These are phyloP conservation scores for Bretziella fagacearum DNA, from an alignment of 2,329 filamentous ascomycete genomes.

Conservation along the genomic window DNA sequence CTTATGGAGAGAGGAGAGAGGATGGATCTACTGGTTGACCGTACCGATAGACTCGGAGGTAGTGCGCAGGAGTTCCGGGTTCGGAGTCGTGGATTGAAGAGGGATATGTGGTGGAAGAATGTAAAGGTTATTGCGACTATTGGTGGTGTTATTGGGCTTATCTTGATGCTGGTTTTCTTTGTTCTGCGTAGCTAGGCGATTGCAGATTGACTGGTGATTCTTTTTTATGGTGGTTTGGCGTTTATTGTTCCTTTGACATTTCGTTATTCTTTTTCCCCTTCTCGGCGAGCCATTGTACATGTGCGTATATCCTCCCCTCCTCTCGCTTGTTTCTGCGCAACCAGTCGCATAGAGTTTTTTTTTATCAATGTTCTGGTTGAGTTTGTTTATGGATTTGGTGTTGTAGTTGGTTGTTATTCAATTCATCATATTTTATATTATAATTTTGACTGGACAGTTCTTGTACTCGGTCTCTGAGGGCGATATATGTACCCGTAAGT, in stretches of 20 bases:
- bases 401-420: too few relatives aligned
- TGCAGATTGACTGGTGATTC: not conserved
- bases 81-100: conserved; percentile 66
- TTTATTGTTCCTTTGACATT: conserved; percentile 1
- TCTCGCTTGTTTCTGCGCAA: too few relatives aligned
- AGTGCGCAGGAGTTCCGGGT: conserved; percentile 83
- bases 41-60: conserved; percentile 82
- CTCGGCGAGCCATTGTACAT: not conserved
- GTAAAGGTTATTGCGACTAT: conserved; percentile 64
- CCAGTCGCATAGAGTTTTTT: too few relatives aligned
- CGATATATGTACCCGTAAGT: conserved; percentile 10
- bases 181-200: conserved; percentile 18
- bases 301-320: not conserved
- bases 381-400: not conserved
- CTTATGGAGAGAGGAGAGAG: conserved; percentile 80
- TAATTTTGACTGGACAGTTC: conserved; percentile 2
- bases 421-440: conserved; percentile 1
- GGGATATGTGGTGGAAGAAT: conserved; percentile 99
- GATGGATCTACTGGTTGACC: conserved; percentile 86
- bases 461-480: not conserved
- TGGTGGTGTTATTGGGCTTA: conserved; percentile 42
- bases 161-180: conserved; percentile 42
- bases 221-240: not conserved
- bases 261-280: too few relatives aligned
- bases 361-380: not conserved